Base-by-base conservation (phyloP, 352 stramenopile genomes). In the Phytopythium aichiense region DNA sequence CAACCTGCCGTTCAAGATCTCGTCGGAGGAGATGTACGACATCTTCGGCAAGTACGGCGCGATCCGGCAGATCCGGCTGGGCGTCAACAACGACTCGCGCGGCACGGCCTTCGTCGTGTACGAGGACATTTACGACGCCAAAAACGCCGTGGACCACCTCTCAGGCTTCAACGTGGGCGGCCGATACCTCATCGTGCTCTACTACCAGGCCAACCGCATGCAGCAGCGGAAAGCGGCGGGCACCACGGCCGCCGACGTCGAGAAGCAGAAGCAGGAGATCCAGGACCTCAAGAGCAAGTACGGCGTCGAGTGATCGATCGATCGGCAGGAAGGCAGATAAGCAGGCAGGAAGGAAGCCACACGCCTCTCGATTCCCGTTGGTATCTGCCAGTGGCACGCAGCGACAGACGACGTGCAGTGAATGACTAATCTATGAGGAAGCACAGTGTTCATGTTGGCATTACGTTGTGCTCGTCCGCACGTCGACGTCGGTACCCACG, bases 21-120 rank as follows among this genome's bases (percentile, higher is more conserved):
- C 97, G 20, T 87, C 94, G 15, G 97, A 99, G 52, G 97, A 99
- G 65, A 89, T 99, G 62, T 99, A 99, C 82, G 96, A 99, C 71
- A 99, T 99, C 42, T 99, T 99, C 77, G 98, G 96, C 58, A 99
- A 99, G 74, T 99, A 99, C 82, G 98, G 98, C 52, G 95, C 98
- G n/a, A 98, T 99, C 52, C 94, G 97, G 63, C 98, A 99, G 81
- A 96, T 98, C 60, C 78, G 91, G 40, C 61, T 97, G 56, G 88
- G 97, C 55, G 91, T 98, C 35, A 96, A 93, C 65, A 95, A 89
- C 73, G 96, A 99, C 69, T 99, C 98, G 28, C 77, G 91, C 37
- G 97, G 97, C 46, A 99, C 97, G 42, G 97, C 97, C 0, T 99
- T 99, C 77, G 97, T 99, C 23, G 92, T 98, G 38, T 99, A 98